Evolutionary conservation across 2,329 filamentous ascomycete species (phyloP).

Genomic region (Fusarium sp.): DNA sequence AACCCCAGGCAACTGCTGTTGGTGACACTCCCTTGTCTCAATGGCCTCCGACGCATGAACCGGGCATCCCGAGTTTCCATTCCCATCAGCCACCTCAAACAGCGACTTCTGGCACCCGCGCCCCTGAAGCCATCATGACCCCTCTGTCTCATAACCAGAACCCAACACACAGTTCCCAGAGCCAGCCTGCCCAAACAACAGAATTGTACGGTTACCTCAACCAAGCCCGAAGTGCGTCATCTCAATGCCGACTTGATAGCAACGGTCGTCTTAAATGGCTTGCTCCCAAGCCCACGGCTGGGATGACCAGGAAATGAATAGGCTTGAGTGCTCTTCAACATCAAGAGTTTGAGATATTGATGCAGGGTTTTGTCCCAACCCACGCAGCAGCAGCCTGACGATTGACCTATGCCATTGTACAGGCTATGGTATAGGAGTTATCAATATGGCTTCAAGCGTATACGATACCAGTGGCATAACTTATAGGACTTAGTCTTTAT

Average conservation of each 20-base stretch:
- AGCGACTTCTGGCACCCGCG: background rate
- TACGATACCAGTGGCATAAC: too few relatives aligned
- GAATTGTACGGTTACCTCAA: background rate
- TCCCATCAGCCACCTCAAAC: background rate
- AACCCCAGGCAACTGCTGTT: background rate
- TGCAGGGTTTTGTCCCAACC: background rate
- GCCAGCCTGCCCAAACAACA: fast-evolving
- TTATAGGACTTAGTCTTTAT: too few relatives aligned
- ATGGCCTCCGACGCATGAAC: background rate
- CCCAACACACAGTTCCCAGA: background rate
- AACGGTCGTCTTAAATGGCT: background rate
- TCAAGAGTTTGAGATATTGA: fast-evolving
- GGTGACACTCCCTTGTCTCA: fast-evolving
- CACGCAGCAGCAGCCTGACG: too few relatives aligned
- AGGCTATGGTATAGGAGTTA: too few relatives aligned
- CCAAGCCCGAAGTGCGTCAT: background rate
- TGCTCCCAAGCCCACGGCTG: fast-evolving
- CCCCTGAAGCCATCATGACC: background rate
- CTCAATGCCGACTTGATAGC: background rate
- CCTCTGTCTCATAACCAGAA: background rate
- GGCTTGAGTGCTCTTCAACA: background rate
- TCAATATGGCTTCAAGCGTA: too few relatives aligned
- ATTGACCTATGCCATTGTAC: too few relatives aligned
- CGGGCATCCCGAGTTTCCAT: background rate
- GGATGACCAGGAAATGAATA: background rate